Conservation (phyloP, 2,329 filamentous ascomycete species). For the Graphilbum fragrans region DNA sequence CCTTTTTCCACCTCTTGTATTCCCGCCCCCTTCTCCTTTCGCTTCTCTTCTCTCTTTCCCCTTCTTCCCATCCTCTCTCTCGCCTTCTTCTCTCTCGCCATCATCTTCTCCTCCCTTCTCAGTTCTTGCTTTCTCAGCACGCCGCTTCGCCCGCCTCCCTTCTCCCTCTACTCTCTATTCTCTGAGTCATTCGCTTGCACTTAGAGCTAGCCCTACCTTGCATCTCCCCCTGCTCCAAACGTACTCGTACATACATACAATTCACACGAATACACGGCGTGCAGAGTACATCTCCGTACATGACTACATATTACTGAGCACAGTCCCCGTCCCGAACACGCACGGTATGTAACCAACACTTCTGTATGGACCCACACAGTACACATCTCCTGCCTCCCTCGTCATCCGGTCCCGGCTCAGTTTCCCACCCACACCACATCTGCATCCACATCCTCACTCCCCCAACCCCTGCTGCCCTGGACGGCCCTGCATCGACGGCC, state of each 20-base stretch:
- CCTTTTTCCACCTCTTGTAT: too few relatives aligned
- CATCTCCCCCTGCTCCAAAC: not conserved
- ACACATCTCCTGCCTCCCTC: not conserved
- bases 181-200: slow-evolving; percentile 11
- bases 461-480: not conserved
- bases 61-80: not conserved
- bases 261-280: not conserved
- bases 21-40: too few relatives aligned
- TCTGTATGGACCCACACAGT: not conserved
- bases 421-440: not conserved
- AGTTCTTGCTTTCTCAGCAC: slow-evolving; percentile 1
- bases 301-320: not conserved
- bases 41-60: too few relatives aligned
- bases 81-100: not conserved
- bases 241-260: too few relatives aligned
- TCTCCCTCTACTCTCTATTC: not conserved
- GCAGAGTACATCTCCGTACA: too few relatives aligned
- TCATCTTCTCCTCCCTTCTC: not conserved
- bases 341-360: not conserved
- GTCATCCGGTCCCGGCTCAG: not conserved
- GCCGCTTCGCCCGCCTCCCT: not conserved
- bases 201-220: slow-evolving; percentile 4
- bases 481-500: not conserved
- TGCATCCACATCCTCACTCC: not conserved
- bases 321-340: not conserved